Base-by-base conservation (phyloP, 768 basidiomycete species). In the Kwoniella europaea region DNA sequence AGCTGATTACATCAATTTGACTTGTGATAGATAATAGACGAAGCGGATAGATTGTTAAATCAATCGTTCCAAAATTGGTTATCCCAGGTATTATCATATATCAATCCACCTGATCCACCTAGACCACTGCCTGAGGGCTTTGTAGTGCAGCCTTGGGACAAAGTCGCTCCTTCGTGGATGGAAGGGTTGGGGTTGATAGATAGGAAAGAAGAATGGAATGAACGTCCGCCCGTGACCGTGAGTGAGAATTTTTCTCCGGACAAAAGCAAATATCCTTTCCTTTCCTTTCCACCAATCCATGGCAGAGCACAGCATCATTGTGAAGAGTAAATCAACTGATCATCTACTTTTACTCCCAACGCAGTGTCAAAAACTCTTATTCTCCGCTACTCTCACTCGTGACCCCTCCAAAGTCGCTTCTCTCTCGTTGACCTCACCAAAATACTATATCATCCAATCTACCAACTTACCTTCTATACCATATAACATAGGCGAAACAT, bases 1-100 rank as follows among this genome's bases (percentile, higher is more conserved):
- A 43, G 41, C 22, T 15, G 35, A 24, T 50, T 10, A 63, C 56
- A 22, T 35, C 50, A 50, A 46, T 58, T 24, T 9, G 35, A n/a
- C 22, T n/a, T n/a, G n/a, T 12, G 22, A 42, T 68, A 96, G 94
- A 90, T 98, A 35, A 93, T 99, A 67, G 97, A 99, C 82, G 97
- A 99, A 85, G 97, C 97, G 0, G 97, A 99, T 80, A 89, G 94
- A n/a, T 87, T 99, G 0, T 87, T 99, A 10, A 91, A 92, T 10
- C 94, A 98, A 81, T 93, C 93, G 1, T 98, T 97, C 85, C 94
- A 98, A 83, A 92, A 93, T 80, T 99, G 95, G 96, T 86, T 98
- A 2, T 88, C 88, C 6, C 90, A 90, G 77, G 91, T 98, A 3
- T 85, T 97, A 9, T 85, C 87, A n/a, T 93, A 92, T 7, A 91